Evolutionary conservation across 2,329 filamentous ascomycete species (phyloP).

Genomic region (Lasiodiplodia sp.): DNA sequence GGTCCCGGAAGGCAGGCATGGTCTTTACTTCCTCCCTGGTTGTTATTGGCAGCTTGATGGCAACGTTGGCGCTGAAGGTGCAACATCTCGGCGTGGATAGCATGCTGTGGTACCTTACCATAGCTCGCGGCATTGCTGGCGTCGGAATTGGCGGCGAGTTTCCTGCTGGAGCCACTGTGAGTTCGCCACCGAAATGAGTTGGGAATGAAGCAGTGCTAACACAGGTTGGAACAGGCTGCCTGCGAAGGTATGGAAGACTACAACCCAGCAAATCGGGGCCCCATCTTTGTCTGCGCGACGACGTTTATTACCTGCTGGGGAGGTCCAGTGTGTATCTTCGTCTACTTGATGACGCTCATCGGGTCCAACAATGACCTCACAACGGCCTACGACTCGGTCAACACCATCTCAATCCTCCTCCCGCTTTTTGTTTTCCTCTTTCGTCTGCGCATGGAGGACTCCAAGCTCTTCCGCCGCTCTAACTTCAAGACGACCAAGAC

Average conservation of each 20-base stretch:
- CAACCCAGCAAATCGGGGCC: conserved; percentile 49
- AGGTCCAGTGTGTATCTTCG: conserved; percentile 14
- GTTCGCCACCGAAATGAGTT: neutral
- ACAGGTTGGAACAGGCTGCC: conserved; percentile 50
- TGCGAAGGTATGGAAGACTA: conserved; percentile 54
- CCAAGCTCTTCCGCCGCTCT: conserved; percentile 46
- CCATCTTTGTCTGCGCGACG: conserved; percentile 17
- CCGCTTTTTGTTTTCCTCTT: conserved; percentile 60
- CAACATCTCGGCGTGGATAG: conserved; percentile 49
- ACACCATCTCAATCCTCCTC: conserved; percentile 55
- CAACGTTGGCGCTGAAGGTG: conserved; percentile 48
- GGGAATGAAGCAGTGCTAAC: conserved; percentile 56
- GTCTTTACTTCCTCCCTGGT: conserved; percentile 43
- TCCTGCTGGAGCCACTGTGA: conserved; percentile 7
- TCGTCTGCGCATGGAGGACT: conserved; percentile 59
- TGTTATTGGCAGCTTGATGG: conserved; percentile 44
- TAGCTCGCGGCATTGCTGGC: conserved; percentile 54
- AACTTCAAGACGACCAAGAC: conserved; percentile 46
- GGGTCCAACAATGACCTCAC: conserved; percentile 45
- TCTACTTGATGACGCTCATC: conserved; percentile 52
- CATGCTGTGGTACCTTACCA: conserved; percentile 52
- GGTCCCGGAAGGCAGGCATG: conserved; percentile 44
- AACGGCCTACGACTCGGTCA: conserved; percentile 50
- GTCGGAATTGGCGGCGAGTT: conserved; percentile 46
- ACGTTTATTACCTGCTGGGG: conserved; percentile 21